phyloP scores from a whole-genome alignment of 2,329 filamentous ascomycete genomes.

The Cytospora piceae region DNA sequence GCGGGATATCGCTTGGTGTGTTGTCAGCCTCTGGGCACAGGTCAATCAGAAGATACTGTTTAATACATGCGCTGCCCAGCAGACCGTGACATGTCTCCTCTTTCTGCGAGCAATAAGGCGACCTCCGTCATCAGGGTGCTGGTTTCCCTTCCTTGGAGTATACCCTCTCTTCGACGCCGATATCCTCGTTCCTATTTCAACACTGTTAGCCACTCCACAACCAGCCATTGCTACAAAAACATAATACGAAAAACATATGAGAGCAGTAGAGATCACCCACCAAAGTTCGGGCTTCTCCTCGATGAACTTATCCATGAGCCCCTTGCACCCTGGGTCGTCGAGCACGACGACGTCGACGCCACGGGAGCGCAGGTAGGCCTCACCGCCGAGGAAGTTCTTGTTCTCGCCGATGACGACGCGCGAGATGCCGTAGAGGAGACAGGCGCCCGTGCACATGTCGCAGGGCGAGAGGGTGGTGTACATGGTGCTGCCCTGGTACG shows the following conservation, averaged over 20 bases:
- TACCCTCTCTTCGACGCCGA: slow-evolving; percentile 52
- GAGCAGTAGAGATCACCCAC: slow-evolving; percentile 46
- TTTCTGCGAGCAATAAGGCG: neutral
- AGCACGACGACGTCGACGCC: slow-evolving; percentile 76
- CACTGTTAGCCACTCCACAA: neutral
- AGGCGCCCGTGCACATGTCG: slow-evolving; percentile 82
- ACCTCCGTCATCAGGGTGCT: neutral
- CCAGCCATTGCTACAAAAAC: neutral
- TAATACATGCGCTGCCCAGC: neutral
- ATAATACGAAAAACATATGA: neutral
- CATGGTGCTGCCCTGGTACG: slow-evolving; percentile 76
- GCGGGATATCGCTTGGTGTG: neutral
- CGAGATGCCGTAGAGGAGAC: slow-evolving; percentile 73
- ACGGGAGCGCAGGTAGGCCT: slow-evolving; percentile 67
- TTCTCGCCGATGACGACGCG: slow-evolving; percentile 81
- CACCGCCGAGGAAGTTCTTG: slow-evolving; percentile 73
- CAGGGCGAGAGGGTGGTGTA: slow-evolving; percentile 81
- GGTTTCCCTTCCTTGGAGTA: slow-evolving; percentile 41
- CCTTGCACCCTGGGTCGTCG: slow-evolving; percentile 66
- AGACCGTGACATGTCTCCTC: neutral
- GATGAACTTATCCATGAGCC: slow-evolving; percentile 74
- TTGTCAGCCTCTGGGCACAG: neutral
- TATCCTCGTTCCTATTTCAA: slow-evolving; percentile 59
- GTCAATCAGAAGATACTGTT: neutral
- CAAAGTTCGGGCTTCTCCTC: slow-evolving; percentile 72